These are phyloP conservation scores for Exsudoporus frostii DNA, from an alignment of 768 basidiomycete genomes.

Conservation along the genomic window DNA sequence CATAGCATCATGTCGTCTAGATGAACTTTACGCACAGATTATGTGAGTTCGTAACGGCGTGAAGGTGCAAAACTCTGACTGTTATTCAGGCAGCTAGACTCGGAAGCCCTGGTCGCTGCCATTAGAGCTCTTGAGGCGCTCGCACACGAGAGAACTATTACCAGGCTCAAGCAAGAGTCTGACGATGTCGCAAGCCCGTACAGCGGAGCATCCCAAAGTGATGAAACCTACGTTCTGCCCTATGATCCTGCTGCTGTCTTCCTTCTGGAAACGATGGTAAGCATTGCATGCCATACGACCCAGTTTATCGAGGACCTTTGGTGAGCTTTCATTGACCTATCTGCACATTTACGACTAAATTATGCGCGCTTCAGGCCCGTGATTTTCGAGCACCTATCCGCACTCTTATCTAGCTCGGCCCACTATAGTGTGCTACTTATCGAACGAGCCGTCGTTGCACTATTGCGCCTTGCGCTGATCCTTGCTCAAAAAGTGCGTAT, in stretches of 20 bases:
- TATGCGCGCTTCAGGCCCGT: constrained; percentile 65
- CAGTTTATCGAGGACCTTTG: constrained; percentile 86
- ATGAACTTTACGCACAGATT: constrained; percentile 92
- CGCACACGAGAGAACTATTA: constrained; percentile 86
- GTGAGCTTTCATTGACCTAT: constrained; percentile 40
- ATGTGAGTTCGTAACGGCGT: constrained; percentile 53
- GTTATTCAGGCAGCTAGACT: constrained; percentile 64
- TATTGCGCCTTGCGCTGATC: constrained; percentile 80
- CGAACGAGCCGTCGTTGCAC: constrained; percentile 88
- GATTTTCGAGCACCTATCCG: constrained; percentile 89
- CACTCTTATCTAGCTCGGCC: constrained; percentile 68
- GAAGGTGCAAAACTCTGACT: constrained; percentile 5
- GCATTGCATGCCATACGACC: constrained; percentile 74
- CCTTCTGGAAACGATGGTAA: constrained; percentile 92
- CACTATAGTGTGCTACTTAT: constrained; percentile 90
- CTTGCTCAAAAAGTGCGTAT: constrained; percentile 70
- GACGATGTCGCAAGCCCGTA: constrained; percentile 50
- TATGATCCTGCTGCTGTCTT: constrained; percentile 97
- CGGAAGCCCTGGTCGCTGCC: constrained; percentile 78
- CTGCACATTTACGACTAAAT: neutral
- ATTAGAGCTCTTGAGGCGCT: constrained; percentile 85
- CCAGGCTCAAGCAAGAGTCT: constrained; percentile 64
- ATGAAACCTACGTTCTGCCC: constrained; percentile 56
- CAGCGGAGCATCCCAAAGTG: constrained; percentile 35
- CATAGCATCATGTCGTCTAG: constrained; percentile 87